These are phyloP conservation scores for Clathrus columnatus DNA, from an alignment of 768 basidiomycete genomes.

Conservation along the genomic window DNA sequence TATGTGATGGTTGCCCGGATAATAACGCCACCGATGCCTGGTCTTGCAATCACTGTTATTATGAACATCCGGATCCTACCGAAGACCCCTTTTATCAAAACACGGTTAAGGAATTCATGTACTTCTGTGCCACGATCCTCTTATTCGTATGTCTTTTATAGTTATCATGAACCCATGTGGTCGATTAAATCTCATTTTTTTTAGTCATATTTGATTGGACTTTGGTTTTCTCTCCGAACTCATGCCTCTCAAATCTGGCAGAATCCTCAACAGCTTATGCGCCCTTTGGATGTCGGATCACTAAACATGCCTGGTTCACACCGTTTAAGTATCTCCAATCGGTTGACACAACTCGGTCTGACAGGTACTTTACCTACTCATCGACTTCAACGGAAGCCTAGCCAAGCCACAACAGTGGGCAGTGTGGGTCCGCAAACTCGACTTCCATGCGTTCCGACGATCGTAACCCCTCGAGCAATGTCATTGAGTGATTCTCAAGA, in stretches of 20 bases:
- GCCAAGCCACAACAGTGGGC: conserved; percentile 27
- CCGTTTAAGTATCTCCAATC: conserved; percentile 60
- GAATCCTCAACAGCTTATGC: conserved; percentile 80
- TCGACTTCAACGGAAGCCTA: conserved; percentile 39
- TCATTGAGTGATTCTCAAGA: conserved; percentile 13
- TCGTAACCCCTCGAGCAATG: conserved; percentile 14
- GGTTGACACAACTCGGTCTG: conserved; percentile 33
- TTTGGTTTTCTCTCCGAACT: conserved; percentile 98
- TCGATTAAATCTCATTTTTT: conserved; percentile 5
- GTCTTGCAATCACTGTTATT: conserved; percentile 89
- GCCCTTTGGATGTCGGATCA: conserved; percentile 48
- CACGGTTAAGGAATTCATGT: conserved; percentile 93
- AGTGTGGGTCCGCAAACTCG: conserved; percentile 30
- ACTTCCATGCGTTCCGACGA: background rate
- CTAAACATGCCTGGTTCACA: conserved; percentile 27
- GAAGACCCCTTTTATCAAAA: conserved; percentile 95
- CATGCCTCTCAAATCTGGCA: conserved; percentile 99
- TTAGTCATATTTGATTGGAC: conserved; percentile 91
- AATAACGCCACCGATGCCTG: conserved; percentile 42
- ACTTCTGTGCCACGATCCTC: conserved; percentile 85
- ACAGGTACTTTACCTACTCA: conserved; percentile 16
- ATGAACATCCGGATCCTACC: conserved; percentile 88
- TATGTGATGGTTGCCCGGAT: conserved; percentile 73
- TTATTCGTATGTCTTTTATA: conserved; percentile 58
- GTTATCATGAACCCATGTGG: background rate